Evolutionary conservation across 352 stramenopile species (phyloP).

Genomic region (Aphanomyces astaci): DNA sequence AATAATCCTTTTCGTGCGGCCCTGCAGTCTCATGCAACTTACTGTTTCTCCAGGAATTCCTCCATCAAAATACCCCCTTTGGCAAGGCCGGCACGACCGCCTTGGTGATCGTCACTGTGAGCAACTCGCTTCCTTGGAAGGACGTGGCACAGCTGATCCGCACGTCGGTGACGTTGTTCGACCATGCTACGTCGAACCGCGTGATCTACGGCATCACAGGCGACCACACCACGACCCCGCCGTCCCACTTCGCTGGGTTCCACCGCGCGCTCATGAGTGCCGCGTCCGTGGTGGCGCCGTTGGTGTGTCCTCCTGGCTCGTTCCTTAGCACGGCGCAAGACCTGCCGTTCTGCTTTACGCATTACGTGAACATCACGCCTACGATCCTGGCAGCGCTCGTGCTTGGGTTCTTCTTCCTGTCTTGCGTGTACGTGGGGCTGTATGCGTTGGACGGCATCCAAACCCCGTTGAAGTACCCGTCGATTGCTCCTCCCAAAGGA

Average conservation of each 20-base stretch:
- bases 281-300: slow-evolving; percentile 23
- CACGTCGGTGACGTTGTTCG: slow-evolving; percentile 31
- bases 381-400: slow-evolving; percentile 64
- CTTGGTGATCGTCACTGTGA: slow-evolving; percentile 54
- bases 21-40: not conserved
- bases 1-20: not conserved
- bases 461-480: slow-evolving; percentile 62
- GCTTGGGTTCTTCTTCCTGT: slow-evolving; percentile 74
- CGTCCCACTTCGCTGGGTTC: slow-evolving; percentile 31
- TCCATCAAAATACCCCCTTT: slow-evolving; percentile 29
- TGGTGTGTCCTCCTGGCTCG: slow-evolving; percentile 60
- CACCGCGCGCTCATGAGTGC: slow-evolving; percentile 26
- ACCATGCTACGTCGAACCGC: slow-evolving; percentile 28
- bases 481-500: slow-evolving; percentile 58
- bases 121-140: slow-evolving; percentile 26
- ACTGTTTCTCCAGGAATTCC: slow-evolving; percentile 26
- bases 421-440: slow-evolving; percentile 65
- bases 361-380: slow-evolving; percentile 77
- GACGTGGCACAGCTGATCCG: slow-evolving; percentile 46
- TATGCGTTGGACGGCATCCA: slow-evolving; percentile 66
- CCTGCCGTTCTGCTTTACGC: slow-evolving; percentile 79
- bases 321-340: slow-evolving; percentile 42
- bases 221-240: slow-evolving; percentile 30
- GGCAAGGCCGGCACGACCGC: slow-evolving; percentile 49
- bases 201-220: slow-evolving; percentile 63